Percentiles rank a stretch among this genome's conserved stretches.
Evolutionary conservation across 1,284 basidiomycete species (phyloP).

Genomic region (Waitea zeae): DNA sequence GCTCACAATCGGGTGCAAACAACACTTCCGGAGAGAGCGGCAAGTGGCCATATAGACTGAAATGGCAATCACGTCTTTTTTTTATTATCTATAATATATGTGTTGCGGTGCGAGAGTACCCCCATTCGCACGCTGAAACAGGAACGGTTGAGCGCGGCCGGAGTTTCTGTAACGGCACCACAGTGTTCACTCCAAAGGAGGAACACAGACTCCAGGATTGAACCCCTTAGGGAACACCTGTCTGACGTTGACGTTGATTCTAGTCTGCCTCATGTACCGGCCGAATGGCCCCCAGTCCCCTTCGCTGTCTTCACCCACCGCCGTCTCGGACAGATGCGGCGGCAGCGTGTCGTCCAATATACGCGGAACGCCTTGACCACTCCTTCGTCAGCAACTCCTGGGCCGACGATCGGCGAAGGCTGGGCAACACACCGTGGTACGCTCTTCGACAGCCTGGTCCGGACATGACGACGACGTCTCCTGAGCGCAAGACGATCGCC

Average conservation of each 20-base stretch:
- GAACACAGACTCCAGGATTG: no score
- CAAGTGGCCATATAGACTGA: no score
- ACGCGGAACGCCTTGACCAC: constrained; percentile 57
- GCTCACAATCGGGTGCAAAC: no score
- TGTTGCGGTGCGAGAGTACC: no score
- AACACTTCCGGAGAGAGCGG: no score
- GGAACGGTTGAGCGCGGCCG: no score
- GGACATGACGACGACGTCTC: constrained; percentile 86
- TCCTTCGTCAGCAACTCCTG: constrained; percentile 1
- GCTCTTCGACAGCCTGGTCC: constrained; percentile 68
- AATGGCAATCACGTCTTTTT: no score
- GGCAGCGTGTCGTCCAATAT: constrained; percentile 71
- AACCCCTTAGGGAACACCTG: constrained; percentile 72
- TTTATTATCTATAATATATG: no score
- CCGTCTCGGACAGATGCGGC: constrained; percentile 24
- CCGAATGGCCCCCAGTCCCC: constrained; percentile 40
- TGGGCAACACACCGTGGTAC: constrained; percentile 60
- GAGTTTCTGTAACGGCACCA: no score
- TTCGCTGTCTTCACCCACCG: constrained; percentile 9
- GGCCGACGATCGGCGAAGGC: neutral
- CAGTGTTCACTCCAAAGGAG: no score
- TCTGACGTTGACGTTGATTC: constrained; percentile 82
- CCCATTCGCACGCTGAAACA: no score
- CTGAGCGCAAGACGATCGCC: constrained; percentile 70
- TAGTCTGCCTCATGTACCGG: constrained; percentile 42